Evolutionary conservation across 305 asterid species (phyloP), one percentile per base, ranked within the genome.

Genomic region (Fraxinus albicans): DNA sequence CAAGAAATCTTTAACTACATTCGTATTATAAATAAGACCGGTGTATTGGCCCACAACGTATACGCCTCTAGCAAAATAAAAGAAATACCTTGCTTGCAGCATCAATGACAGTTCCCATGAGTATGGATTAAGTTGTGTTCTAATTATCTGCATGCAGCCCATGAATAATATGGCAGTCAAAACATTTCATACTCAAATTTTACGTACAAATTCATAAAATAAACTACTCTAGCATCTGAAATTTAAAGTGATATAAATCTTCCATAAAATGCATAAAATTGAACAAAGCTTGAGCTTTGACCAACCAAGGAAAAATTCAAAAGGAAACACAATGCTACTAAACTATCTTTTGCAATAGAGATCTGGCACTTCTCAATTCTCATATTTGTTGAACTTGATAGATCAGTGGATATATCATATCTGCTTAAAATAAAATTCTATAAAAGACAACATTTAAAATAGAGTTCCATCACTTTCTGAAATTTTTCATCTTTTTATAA

Each of bases 41-140:
- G 47, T 40, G 47, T 40, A 8, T 40, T 9, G 47, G 47, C 47
- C 47, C 47, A 8, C 47, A 40, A 8, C 13, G 13, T 40, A 8
- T 9, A 40, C 3, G 3, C 47, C 47, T 1, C 13, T 8, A 79
- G 31, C 58, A 79, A 70, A 80, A 78, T 73, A 74, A 72, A 72
- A 81, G 83, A 84, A 63, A 50, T 80, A 92, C 98, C 96, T 89
- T 79, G 86, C 83, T 88, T 80, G 87, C 86, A 79, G 91, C 86
- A 78, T 88, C 96, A 78, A 88, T 79, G 67, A 86, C 93, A 79
- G 90, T 91, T 83, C 97, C 98, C 98, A 94, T 93, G 83, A 63
- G 81, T 81, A 78, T 77, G 84, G 65, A 72, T 25, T 77, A 83
- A 76, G 74, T 83, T 33, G 44, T 38, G 44, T 80, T 58, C 67